Evolutionary conservation across 345 rosid genomes (phyloP).

Genomic region (Durio zibethinus): DNA sequence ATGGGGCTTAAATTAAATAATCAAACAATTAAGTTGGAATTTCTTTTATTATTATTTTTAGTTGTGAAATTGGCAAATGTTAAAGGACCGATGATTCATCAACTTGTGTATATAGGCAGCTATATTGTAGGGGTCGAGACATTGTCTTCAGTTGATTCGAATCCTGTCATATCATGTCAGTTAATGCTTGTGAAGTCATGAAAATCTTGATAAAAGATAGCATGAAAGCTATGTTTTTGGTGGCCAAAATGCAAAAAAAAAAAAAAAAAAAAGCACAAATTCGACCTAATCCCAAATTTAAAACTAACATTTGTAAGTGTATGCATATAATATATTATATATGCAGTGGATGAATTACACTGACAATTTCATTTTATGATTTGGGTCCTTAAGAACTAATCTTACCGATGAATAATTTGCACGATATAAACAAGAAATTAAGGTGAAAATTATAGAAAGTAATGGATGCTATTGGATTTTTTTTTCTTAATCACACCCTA

Average conservation of each 20-base stretch:
- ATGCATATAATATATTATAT: too few relatives aligned
- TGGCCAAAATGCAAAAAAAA: not conserved
- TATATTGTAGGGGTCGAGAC: not conserved
- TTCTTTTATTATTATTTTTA: not conserved
- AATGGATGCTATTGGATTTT: too few relatives aligned
- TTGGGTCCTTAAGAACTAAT: too few relatives aligned
- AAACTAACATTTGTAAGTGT: not conserved
- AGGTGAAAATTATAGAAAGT: too few relatives aligned
- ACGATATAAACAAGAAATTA: too few relatives aligned
- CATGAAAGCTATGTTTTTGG: constrained; percentile 1
- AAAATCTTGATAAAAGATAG: not conserved
- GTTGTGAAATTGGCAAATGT: not conserved
- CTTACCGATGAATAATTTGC: too few relatives aligned
- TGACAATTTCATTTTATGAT: too few relatives aligned
- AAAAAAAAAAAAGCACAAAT: not conserved
- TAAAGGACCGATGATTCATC: not conserved
- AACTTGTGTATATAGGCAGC: not conserved
- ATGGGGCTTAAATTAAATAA: not conserved
- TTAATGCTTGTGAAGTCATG: not conserved
- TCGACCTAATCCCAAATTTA: not conserved
- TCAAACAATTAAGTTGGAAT: not conserved
- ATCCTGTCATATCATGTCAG: not conserved
- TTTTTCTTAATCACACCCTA: too few relatives aligned
- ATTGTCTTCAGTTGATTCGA: not conserved
- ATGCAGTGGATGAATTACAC: too few relatives aligned